Conservation (phyloP, 176 grass and related monocot species). For the Raddia guianensis region DNA sequence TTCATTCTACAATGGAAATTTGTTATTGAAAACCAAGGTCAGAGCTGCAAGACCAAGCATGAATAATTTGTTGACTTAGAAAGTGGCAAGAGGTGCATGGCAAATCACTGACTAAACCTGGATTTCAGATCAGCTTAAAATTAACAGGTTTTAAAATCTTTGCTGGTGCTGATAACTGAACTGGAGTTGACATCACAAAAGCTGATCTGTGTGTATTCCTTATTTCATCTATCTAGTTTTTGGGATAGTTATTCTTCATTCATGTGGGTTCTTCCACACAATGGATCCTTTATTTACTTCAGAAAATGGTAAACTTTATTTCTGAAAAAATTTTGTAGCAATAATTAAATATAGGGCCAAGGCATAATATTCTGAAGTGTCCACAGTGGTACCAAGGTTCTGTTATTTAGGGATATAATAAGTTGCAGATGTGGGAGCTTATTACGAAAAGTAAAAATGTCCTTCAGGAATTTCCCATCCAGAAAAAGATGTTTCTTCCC, state of each 20-base stretch:
- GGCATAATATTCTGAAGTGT: conserved; percentile 5
- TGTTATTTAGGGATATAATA: not conserved
- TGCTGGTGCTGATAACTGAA: not conserved
- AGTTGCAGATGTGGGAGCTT: not conserved
- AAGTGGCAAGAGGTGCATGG: not conserved
- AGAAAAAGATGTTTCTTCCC: not conserved
- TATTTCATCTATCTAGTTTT: not conserved
- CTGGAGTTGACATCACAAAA: not conserved
- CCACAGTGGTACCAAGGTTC: not conserved
- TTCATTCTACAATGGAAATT: not conserved
- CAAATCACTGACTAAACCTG: not conserved
- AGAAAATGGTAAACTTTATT: not conserved
- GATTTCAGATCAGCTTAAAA: conserved; percentile 14
- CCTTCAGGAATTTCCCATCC: too few relatives aligned
- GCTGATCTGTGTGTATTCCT: conserved; percentile 12
- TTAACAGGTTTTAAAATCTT: not conserved
- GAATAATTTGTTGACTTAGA: not conserved
- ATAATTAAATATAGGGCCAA: not conserved
- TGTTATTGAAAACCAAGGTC: not conserved
- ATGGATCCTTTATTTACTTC: not conserved
- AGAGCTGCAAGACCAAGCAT: not conserved
- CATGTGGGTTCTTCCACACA: not conserved
- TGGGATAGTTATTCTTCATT: not conserved
- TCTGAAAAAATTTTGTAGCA: not conserved
- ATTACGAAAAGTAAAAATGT: not conserved